Conservation (phyloP, 2,329 filamentous ascomycete species). For the Mycosphaerelloides madeirae region DNA sequence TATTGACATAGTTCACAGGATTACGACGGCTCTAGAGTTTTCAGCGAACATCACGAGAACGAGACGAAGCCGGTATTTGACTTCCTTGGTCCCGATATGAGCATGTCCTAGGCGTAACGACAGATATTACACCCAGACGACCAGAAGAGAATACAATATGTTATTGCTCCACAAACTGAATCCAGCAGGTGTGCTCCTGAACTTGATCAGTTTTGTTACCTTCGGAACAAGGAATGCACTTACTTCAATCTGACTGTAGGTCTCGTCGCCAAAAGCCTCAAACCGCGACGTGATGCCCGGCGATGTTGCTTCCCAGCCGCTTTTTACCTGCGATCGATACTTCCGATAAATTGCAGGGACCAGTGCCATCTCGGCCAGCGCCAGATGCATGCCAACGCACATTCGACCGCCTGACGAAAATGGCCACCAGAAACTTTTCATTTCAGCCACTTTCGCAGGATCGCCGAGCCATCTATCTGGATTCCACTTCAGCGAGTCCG, state of each 20-base stretch:
- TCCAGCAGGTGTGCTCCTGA: conserved; percentile 10
- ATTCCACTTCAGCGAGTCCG: conserved; percentile 33
- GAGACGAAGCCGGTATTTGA: conserved; percentile 10
- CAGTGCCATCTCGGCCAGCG: conserved; percentile 38
- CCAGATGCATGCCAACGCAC: conserved; percentile 49
- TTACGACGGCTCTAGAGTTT: conserved; percentile 5
- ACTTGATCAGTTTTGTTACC: neutral
- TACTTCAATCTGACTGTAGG: conserved; percentile 5
- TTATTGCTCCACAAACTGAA: conserved; percentile 7
- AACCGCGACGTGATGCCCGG: conserved; percentile 12
- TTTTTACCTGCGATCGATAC: conserved; percentile 5
- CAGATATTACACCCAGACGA: too few relatives aligned
- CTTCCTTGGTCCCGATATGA: conserved; percentile 1
- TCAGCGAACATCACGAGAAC: conserved; percentile 3
- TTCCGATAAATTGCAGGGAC: conserved; percentile 10
- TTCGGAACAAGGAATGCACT: neutral
- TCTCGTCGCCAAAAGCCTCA: conserved; percentile 13
- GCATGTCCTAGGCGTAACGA: neutral
- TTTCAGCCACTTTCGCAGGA: conserved; percentile 21
- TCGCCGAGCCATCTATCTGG: conserved; percentile 37
- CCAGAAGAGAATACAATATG: too few relatives aligned
- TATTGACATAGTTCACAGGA: conserved; percentile 1
- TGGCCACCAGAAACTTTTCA: conserved; percentile 44
- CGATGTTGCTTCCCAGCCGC: neutral
- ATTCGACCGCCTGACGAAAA: conserved; percentile 45